Evolutionary conservation across 352 stramenopile species (phyloP).

Genomic region (Thalassiosira mediterranea): DNA sequence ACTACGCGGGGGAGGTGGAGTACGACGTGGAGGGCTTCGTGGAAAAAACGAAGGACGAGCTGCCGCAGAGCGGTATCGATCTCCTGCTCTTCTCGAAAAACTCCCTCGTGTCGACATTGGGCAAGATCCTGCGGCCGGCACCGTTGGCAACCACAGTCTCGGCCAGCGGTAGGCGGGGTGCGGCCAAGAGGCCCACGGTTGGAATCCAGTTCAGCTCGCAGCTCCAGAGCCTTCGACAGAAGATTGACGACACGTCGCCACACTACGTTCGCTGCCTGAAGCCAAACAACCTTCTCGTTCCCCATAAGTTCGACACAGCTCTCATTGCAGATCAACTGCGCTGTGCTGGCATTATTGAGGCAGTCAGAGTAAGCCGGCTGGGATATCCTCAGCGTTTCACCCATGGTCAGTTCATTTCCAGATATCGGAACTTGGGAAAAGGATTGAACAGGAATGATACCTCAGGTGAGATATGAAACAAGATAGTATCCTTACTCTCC

Average conservation of each 20-base stretch:
- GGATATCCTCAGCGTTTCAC: conserved; percentile 94
- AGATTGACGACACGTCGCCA: conserved; percentile 91
- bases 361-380: conserved; percentile 92
- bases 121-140: not conserved
- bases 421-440: conserved; percentile 64
- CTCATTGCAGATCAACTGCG: conserved; percentile 93
- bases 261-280: conserved; percentile 98
- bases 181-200: conserved; percentile 68
- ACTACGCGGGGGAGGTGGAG: conserved; percentile 94
- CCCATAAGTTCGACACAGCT: conserved; percentile 86
- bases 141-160: conserved; percentile 9
- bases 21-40: conserved; percentile 94
- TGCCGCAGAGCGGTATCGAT: conserved; percentile 80
- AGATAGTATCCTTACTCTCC: not conserved
- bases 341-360: conserved; percentile 94
- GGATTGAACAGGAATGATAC: too few species aligned
- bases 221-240: conserved; percentile 89
- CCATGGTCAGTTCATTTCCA: conserved; percentile 89
- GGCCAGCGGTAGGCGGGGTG: conserved; percentile 21
- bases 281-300: conserved; percentile 92
- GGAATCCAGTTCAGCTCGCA: conserved; percentile 90
- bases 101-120: conserved; percentile 61
- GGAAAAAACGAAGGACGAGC: conserved; percentile 97
- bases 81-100: conserved; percentile 63
- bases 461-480: too few species aligned